Evolutionary conservation across 2,329 filamentous ascomycete genomes (phyloP).

Genomic region (Monilinia fructicola): DNA sequence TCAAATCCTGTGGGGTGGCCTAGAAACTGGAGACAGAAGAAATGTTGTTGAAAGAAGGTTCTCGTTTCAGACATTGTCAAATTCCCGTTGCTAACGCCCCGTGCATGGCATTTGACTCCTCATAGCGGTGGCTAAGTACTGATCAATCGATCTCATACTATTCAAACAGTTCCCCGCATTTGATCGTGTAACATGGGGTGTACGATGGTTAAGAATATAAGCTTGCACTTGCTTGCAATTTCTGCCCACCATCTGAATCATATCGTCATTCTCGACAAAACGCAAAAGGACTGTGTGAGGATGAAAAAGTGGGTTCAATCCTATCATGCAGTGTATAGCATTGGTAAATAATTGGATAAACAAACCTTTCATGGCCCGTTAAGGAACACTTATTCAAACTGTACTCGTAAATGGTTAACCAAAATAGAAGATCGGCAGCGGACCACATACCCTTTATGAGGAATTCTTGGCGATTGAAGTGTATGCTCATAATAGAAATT

Average conservation of each 20-base stretch:
- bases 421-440: not conserved
- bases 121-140: not conserved
- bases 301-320: not conserved
- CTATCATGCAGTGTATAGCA: not conserved
- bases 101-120: not conserved
- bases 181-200: not conserved
- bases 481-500: not conserved
- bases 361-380: not conserved
- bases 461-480: not conserved
- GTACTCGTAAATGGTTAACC: not conserved
- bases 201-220: not conserved
- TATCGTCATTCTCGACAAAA: not conserved
- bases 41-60: not conserved
- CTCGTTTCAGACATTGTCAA: not conserved
- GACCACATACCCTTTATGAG: not conserved
- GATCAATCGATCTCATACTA: not conserved
- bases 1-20: not conserved
- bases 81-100: not conserved
- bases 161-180: not conserved
- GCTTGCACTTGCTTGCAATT: not conserved
- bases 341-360: not conserved
- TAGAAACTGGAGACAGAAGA: not conserved
- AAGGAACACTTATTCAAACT: not conserved
- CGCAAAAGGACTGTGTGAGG: not conserved
- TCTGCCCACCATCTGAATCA: not conserved